These are phyloP conservation scores for Chaetomiaceae sp. DNA, from an alignment of 2,329 filamentous ascomycete species.

Conservation along the genomic window DNA sequence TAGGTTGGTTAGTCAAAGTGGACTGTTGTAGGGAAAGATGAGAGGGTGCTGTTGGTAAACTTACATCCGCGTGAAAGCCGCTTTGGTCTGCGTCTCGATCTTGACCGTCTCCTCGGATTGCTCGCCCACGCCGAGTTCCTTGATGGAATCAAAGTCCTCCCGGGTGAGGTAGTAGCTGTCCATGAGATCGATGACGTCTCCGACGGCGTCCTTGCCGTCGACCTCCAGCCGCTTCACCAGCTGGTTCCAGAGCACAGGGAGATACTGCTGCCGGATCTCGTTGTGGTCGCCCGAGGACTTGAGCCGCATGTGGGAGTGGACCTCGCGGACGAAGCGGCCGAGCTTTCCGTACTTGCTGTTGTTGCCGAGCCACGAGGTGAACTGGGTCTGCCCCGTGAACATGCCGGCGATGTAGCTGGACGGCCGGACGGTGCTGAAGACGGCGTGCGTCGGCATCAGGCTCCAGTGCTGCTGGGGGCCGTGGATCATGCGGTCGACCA, in stretches of 20 bases:
- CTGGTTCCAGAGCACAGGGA: constrained; percentile 81
- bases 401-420: constrained; percentile 82
- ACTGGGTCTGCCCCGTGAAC: constrained; percentile 63
- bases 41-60: constrained; percentile 33
- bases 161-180: constrained; percentile 93
- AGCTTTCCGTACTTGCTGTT: constrained; percentile 83
- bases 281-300: constrained; percentile 85
- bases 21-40: too few species aligned
- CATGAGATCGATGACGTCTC: constrained; percentile 88
- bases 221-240: constrained; percentile 68
- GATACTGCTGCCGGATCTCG: constrained; percentile 89
- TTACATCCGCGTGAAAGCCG: constrained; percentile 82
- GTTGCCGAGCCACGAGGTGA: constrained; percentile 91
- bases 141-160: constrained; percentile 89
- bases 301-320: constrained; percentile 95
- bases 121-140: constrained; percentile 83
- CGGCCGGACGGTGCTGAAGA: constrained; percentile 91
- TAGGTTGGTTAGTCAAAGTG: constrained; percentile 19
- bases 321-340: constrained; percentile 78
- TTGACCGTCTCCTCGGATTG: constrained; percentile 72
- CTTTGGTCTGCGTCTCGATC: constrained; percentile 80
- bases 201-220: constrained; percentile 77
- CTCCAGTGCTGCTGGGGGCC: constrained; percentile 98
- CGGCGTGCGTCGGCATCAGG: constrained; percentile 91
- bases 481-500: constrained; percentile 97